Evolutionary conservation across 331 rosid species (phyloP).

Genomic region (Prunus yedoensis): DNA sequence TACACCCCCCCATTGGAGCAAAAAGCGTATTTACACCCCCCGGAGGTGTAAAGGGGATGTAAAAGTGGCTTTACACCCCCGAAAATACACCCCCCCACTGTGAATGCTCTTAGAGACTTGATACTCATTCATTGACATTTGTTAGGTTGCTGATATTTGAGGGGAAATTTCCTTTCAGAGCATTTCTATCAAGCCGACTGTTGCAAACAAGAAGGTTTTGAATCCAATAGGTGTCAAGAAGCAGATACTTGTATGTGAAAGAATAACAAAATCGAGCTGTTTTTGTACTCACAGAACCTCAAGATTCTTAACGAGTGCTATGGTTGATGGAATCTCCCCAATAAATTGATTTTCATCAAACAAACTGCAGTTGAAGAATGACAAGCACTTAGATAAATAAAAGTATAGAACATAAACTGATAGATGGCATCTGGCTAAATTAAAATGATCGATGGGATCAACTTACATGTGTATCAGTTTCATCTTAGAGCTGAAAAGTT

Average conservation of each 20-base stretch:
- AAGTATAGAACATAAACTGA: background rate
- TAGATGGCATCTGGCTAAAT: background rate
- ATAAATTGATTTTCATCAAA: constrained; percentile 68
- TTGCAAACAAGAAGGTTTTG: constrained; percentile 25
- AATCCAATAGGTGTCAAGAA: constrained; percentile 13
- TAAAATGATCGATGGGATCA: background rate
- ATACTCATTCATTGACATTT: constrained; percentile 63
- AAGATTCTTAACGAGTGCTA: constrained; percentile 70
- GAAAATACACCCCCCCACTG: too few species aligned
- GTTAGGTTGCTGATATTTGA: constrained; percentile 64
- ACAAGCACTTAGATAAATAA: constrained; percentile 15
- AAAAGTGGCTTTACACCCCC: too few species aligned
- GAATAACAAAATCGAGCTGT: constrained; percentile 14
- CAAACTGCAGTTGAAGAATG: constrained; percentile 48
- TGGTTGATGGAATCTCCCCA: constrained; percentile 66
- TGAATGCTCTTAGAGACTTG: background rate
- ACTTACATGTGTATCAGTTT: constrained; percentile 77
- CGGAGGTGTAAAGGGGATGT: too few species aligned
- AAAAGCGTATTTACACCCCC: too few species aligned
- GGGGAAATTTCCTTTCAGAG: constrained; percentile 65
- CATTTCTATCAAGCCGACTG: constrained; percentile 96
- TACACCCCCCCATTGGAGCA: too few species aligned
- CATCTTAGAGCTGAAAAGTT: constrained; percentile 77
- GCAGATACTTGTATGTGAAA: background rate
- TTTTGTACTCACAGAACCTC: constrained; percentile 89